Base-by-base conservation (phyloP, 495 filamentous ascomycete genomes). In the Aspergillus indologenus region DNA sequence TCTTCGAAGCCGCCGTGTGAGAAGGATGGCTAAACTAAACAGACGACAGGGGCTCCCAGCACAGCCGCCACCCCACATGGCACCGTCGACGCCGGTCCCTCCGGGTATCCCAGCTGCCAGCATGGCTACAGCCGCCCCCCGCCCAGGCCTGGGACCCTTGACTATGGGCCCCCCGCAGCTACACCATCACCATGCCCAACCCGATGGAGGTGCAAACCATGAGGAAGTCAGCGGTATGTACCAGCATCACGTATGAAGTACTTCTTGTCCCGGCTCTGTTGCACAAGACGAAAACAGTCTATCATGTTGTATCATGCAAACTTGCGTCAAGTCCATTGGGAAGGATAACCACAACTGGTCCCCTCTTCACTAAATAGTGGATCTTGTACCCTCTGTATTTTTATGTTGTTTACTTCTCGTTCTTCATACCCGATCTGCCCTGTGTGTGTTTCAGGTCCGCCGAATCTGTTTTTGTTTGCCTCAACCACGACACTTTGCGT, bases 151-250 rank as follows among this genome's bases (percentile, higher is more conserved):
- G 45, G 79, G 79, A 19, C 75, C 85, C 63, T 71, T 84, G 71
- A 76, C 76, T 65, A 89, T 92, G 82, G 82, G 80, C 46, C 75
- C 84, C 74, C 79, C 82, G 23, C 84, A 85, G 68, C 74, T 88
- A 61, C 88, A 90, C 62, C 89, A 91, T 68, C 91, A 94, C 71
- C 91, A 94, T 71, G 82, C 83, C 50, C 89, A 91, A 70, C 84
- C 80, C 43, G 87, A 91, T 67, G 87, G 85, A 63, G 83, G 83
- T 68, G 84, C 85, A 67, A 84, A 84, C 65, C 82, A 84, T 69
- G 91, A 94, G 65, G 91, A 95, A 81, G 90, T 94, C 80, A 85
- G 81, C 79, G 90, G 92, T 90, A 96, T 96, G 92, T 93, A 90
- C 79, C 83, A 90, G 81, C 5, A 40, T 15, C 86, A 89, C 73